Evolutionary conservation across 129 eudicot species (phyloP).

Genomic region (Logfia minima): DNA sequence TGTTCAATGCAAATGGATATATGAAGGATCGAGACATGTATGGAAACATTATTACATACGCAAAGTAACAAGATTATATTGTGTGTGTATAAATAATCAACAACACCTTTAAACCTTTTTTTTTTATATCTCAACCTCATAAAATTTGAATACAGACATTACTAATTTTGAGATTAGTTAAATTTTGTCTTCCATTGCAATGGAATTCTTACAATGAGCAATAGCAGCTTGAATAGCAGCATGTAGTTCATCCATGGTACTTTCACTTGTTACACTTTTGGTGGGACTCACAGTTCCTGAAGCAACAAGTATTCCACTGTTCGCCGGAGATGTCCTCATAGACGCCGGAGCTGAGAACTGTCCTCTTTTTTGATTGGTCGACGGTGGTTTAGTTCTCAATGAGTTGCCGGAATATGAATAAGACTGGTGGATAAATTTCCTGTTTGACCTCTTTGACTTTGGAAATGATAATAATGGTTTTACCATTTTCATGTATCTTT

Average conservation of each 20-base stretch:
- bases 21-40: neutral
- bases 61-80: too few relatives aligned
- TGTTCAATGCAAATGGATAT: too few relatives aligned
- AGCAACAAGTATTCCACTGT: slow-evolving; percentile 61
- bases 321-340: slow-evolving; percentile 72
- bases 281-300: slow-evolving; percentile 35
- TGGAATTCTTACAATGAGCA: slow-evolving; percentile 93
- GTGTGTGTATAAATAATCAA: neutral
- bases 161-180: neutral
- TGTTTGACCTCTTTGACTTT: slow-evolving; percentile 33
- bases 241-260: slow-evolving; percentile 91
- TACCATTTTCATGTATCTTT: slow-evolving; percentile 73
- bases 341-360: slow-evolving; percentile 82
- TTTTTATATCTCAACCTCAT: neutral
- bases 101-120: slow-evolving; percentile 1
- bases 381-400: slow-evolving; percentile 19
- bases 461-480: slow-evolving; percentile 55
- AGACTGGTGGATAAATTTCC: slow-evolving; percentile 37
- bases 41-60: neutral
- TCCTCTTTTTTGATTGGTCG: slow-evolving; percentile 42
- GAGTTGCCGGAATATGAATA: slow-evolving; percentile 63
- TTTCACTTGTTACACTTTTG: slow-evolving; percentile 49
- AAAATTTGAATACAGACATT: neutral
- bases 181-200: slow-evolving; percentile 44
- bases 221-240: slow-evolving; percentile 98